Percentiles rank a stretch among this genome's conserved stretches.
These are phyloP conservation scores for Erythrobasidium yunnanense DNA, from an alignment of 768 basidiomycete species.

Conservation along the genomic window DNA sequence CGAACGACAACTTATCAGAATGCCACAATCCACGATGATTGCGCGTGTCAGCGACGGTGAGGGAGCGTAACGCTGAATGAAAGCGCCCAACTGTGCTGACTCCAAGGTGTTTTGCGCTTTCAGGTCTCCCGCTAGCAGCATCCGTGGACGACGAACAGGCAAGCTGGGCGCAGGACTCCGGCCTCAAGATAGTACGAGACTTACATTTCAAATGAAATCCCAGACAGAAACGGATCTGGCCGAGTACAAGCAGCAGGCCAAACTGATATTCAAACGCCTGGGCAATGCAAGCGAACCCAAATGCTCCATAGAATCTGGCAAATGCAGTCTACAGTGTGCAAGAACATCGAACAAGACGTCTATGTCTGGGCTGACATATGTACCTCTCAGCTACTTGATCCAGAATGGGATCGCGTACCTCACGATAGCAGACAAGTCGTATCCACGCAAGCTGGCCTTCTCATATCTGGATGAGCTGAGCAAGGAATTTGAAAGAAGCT, in stretches of 20 bases:
- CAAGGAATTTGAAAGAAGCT: conserved; percentile 86
- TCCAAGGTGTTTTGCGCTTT: not conserved
- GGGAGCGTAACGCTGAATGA: not conserved
- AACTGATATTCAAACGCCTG: conserved; percentile 87
- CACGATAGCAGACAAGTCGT: conserved; percentile 84
- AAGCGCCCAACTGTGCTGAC: conserved; percentile 1
- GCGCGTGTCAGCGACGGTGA: conserved; percentile 64
- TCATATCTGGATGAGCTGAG: conserved; percentile 93
- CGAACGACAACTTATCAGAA: conserved; percentile 39
- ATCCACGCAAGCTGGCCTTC: conserved; percentile 76
- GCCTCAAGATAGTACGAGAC: not conserved
- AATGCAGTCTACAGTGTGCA: conserved; percentile 94
- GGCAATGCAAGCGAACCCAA: conserved; percentile 87
- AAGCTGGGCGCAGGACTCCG: conserved; percentile 17
- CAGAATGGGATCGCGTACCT: conserved; percentile 87
- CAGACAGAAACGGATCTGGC: conserved; percentile 88
- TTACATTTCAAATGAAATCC: not conserved
- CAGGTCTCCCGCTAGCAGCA: conserved; percentile 36
- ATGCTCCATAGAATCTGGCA: conserved; percentile 91
- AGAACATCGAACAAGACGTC: too few relatives aligned
- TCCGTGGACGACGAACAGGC: conserved; percentile 91
- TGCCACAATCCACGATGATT: conserved; percentile 80
- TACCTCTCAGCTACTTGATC: conserved; percentile 91
- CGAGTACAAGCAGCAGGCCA: conserved; percentile 97
- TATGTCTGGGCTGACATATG: too few relatives aligned